Base-by-base conservation (phyloP, 441 rosid species). In the Arabidopsis lyrata region DNA sequence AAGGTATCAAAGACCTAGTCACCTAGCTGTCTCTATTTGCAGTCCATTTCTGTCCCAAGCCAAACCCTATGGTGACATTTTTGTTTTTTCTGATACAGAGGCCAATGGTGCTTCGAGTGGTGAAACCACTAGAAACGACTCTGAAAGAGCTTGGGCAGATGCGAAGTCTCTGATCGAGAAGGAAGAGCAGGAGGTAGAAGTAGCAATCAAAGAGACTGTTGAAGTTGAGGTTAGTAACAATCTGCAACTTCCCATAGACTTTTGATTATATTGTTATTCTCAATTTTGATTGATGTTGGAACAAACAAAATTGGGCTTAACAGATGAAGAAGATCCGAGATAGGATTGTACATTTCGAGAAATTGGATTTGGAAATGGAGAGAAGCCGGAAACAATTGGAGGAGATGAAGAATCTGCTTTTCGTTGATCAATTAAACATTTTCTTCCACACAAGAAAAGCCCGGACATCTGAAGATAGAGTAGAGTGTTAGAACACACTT, bases 241-340 rank as follows among this genome's bases (percentile, higher is more conserved):
- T 78, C 57, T 64, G 8, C 38, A 69, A 44, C 44, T 68, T 42
- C 8, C 6, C 31, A 16, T 41, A 67, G 27, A 48, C 49, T 5
- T 68, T 1, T 36, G 3, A 29, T 36, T 38, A 1, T 58, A 18
- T 62, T 38, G 35, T 49, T 14, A 13, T 52, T 18, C 24, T 42
- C 39, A 34, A 8, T 34, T 22, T 36, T 35, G 52, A 53, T 35
- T 59, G 7, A 29, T 41, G 34, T 66, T 41, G 55, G 55, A 58
- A 49, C 78, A 29, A 57, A 8, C 50, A 20, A n/a, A 39, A 12
- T 39, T 14, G 12, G 36, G 22, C 34, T 27, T 59, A 62, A 77
- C 87, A 92, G 98, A 85, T 90, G 92, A 88, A 82, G 76, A 89
- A 87, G 68, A 87, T 91, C 32, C 86, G 85, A 66, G 88, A 89